Percentiles rank a stretch among this genome's conserved stretches.
Evolutionary conservation across 1,284 basidiomycete species (phyloP).

Genomic region (Xerocomus amazonicus): DNA sequence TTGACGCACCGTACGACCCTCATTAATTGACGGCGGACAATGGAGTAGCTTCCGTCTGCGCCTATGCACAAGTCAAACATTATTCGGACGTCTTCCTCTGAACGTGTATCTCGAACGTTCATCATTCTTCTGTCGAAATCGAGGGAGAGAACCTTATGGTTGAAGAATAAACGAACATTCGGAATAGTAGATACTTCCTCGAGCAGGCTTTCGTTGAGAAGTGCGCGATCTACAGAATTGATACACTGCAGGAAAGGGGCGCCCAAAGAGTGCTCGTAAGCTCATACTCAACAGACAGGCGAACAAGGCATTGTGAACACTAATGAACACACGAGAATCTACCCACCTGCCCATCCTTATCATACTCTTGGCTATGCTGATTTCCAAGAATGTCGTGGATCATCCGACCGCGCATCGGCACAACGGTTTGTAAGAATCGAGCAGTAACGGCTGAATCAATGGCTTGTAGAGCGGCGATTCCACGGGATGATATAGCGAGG

Average conservation of each 20-base stretch:
- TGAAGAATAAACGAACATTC: slow-evolving; percentile 72
- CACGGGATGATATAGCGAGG: slow-evolving; percentile 91
- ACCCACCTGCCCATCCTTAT: slow-evolving; percentile 80
- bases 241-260: slow-evolving; percentile 60
- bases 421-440: slow-evolving; percentile 74
- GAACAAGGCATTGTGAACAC: slow-evolving; percentile 16
- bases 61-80: slow-evolving; percentile 84
- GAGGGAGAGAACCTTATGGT: slow-evolving; percentile 71
- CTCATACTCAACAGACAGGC: slow-evolving; percentile 21
- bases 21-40: slow-evolving; percentile 87
- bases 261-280: slow-evolving; percentile 22
- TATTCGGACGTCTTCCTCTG: slow-evolving; percentile 43
- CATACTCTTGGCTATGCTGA: slow-evolving; percentile 81
- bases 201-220: slow-evolving; percentile 85
- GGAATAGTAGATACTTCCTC: slow-evolving; percentile 61
- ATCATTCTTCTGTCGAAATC: slow-evolving; percentile 70
- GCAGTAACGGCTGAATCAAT: slow-evolving; percentile 75
- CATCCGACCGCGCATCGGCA: slow-evolving; percentile 96
- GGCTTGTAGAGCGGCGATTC: slow-evolving; percentile 81
- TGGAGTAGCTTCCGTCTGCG: slow-evolving; percentile 86
- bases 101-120: slow-evolving; percentile 44
- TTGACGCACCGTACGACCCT: slow-evolving; percentile 73
- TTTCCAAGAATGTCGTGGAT: slow-evolving; percentile 78
- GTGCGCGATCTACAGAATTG: slow-evolving; percentile 87
- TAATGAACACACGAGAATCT: slow-evolving; percentile 23